Evolutionary conservation across 345 rosid genomes (phyloP), one percentile per base, ranked within the genome.

Genomic region (Durio zibethinus): DNA sequence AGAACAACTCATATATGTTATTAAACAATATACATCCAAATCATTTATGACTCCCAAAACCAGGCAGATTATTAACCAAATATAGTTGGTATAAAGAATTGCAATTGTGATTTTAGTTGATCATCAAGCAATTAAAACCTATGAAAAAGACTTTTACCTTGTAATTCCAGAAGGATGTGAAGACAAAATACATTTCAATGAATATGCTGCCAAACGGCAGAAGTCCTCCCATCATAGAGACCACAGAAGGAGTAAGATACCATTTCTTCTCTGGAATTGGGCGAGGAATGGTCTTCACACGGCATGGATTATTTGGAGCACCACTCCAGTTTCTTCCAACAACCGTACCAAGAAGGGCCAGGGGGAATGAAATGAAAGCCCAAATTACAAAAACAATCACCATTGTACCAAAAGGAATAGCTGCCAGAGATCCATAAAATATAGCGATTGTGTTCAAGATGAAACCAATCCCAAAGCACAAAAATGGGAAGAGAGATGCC

Each of bases 131-230:
- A 67, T 40, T 21, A 54, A 75, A 75, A 33, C 25, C 29, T 71
- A 71, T 40, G 70, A 38, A 59, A 38, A 43, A 31, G 66, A 64
- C 56, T 20, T 62, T 86, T 81, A 94, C 98, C 98, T 94, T 94
- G 92, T 94, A 94, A 82, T 94, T 94, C 98, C 98, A 94, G 85
- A 94, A 94, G 68, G 97, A 94, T 18, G 97, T 92, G 86, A 94
- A 94, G 76, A 92, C 94, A 76, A 94, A 94, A 81, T 92, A 94
- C 97, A 92, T 92, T 83, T 92, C 97, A 68, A 94, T 94, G 86
- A 94, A 92, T 76, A 94, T 94, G 90, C 98, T 94, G 78, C 98
- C 98, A 80, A 94, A 94, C 27, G 98, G 98, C 64, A 92, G 82
- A 65, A 94, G 88, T 75, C 98, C 98, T 68, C 97, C 98, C 97